Evolutionary conservation across 352 stramenopile genomes (phyloP), one percentile per base, ranked within the genome.

Genomic region (Globisporangium nunn): DNA sequence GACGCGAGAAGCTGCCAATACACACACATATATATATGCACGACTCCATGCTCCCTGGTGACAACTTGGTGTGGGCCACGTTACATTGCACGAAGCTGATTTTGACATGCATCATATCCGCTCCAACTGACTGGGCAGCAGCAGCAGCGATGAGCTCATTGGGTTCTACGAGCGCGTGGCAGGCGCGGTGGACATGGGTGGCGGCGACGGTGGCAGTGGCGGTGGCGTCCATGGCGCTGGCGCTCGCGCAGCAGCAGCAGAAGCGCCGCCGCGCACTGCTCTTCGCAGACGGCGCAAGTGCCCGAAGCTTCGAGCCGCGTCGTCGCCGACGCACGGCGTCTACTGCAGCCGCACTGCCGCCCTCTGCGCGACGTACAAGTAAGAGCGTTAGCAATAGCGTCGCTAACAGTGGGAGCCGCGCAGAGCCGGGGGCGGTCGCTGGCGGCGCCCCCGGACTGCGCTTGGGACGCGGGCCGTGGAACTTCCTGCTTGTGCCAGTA

Each of bases 191-290:
- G 49, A 58, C 67, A 18, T 74, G 70, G 70, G 45, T 68, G n/a
- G 58, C 70, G 1, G 70, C 59, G 23, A 53, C 66, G 33, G 61
- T 70, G 63, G 55, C 60, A 10, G 49, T 70, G 6, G 52, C 63
- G 29, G 35, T 66, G 33, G 64, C 71, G 58, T 78, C 70, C 40
- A 60, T 73, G 48, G 67, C 62, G 11, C n/a, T 75, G 17, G 66
- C 72, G 52, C 61, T 73, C 43, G 54, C 56, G 47, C 48, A 64
- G 29, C 44, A 62, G 45, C 58, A 63, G 45, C 59, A 62, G 52
- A 66, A 63, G 15, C 59, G 64, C 15, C 64, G 54, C 23, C 55
- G 55, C n/a, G 47, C 55, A 23, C 18, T 62, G 40, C 47, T 61
- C 28, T 49, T 55, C n/a, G 33, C 50, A n/a, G 23, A 37, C 10